phyloP scores from a whole-genome alignment of 768 basidiomycete species.

The Tricholoma flavovirens region DNA sequence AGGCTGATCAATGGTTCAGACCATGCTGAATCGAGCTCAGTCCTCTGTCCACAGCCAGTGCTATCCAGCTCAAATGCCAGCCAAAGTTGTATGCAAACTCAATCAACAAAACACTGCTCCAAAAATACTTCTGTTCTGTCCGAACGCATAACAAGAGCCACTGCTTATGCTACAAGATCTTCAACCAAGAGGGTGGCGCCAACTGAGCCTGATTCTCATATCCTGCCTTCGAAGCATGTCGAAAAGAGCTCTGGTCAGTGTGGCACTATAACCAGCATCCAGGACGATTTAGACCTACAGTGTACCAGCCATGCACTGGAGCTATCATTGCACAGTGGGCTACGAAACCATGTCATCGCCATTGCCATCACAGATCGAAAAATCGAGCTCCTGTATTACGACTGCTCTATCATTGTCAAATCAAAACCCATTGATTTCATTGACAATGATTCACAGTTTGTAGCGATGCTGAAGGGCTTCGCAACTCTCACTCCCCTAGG shows the following conservation, averaged over 20 bases:
- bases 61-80: neutral
- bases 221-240: no score
- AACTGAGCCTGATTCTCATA: neutral
- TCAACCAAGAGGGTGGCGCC: no score
- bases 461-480: neutral
- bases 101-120: no score
- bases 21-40: neutral
- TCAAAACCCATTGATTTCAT: neutral
- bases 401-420: neutral
- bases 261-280: neutral
- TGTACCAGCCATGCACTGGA: neutral
- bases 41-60: neutral
- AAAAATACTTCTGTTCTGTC: neutral
- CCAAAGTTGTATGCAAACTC: no score
- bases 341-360: neutral
- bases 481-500: neutral
- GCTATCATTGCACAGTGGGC: neutral
- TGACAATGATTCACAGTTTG: neutral
- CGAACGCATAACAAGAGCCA: neutral
- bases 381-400: neutral
- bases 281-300: neutral
- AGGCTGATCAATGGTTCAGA: neutral
- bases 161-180: neutral
- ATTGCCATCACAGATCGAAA: neutral
- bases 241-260: neutral